These are phyloP conservation scores for Dactylis glomerata DNA, from an alignment of 176 grass and related monocot species.

Conservation along the genomic window DNA sequence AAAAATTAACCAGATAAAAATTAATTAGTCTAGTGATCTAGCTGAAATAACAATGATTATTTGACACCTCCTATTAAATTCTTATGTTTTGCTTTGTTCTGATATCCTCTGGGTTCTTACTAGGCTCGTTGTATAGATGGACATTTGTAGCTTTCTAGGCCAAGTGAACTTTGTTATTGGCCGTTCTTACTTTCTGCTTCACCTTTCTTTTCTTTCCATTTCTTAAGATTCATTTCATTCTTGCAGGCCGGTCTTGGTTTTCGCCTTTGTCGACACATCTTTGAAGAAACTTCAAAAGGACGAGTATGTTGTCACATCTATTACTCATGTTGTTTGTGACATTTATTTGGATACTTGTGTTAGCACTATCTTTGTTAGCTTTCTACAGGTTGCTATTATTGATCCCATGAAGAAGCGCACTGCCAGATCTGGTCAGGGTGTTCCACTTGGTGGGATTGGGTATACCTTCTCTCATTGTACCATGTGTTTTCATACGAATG, in stretches of 20 bases:
- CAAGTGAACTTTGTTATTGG: neutral
- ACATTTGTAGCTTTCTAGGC: neutral
- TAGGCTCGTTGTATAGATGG: neutral
- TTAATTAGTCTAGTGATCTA: neutral
- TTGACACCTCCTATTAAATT: neutral
- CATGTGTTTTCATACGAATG: slow-evolving; percentile 11
- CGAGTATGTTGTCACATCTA: slow-evolving; percentile 49
- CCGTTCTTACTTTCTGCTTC: neutral
- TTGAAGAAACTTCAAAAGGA: slow-evolving; percentile 87
- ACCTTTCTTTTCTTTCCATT: too few relatives aligned
- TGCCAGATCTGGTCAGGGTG: slow-evolving; percentile 75
- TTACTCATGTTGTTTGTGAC: neutral
- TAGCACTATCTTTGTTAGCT: slow-evolving; percentile 24
- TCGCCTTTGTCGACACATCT: slow-evolving; percentile 68
- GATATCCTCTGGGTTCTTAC: neutral
- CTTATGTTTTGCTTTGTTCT: slow-evolving; percentile 5
- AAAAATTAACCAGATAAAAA: neutral
- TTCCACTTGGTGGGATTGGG: slow-evolving; percentile 96
- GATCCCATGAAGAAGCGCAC: slow-evolving; percentile 79
- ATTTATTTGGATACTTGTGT: slow-evolving; percentile 4
- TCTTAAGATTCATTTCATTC: slow-evolving; percentile 10
- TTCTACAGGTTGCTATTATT: slow-evolving; percentile 68
- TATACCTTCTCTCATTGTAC: slow-evolving; percentile 37
- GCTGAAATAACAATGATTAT: slow-evolving; percentile 27
- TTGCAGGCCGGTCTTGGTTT: slow-evolving; percentile 76